Evolutionary conservation across 2,329 filamentous ascomycete species (phyloP).

Genomic region (Cordyceps tenuipes): DNA sequence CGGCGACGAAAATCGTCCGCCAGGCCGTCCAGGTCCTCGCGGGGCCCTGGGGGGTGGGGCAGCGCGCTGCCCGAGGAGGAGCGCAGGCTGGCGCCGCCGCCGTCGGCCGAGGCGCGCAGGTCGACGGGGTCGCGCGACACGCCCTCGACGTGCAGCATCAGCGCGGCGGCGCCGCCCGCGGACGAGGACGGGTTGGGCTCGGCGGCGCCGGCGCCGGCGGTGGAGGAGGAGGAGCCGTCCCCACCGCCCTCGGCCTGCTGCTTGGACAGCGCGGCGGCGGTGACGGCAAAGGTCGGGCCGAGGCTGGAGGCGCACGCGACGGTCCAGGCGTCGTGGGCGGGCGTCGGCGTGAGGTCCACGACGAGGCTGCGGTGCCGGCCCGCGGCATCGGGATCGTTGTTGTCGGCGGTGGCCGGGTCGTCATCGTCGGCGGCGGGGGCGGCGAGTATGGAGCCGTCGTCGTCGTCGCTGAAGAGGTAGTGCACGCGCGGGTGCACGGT

Average conservation of each 20-base stretch:
- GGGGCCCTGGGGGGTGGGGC: constrained; percentile 21
- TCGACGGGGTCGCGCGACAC: constrained; percentile 30
- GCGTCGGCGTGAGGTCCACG: constrained; percentile 42
- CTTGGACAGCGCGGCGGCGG: constrained; percentile 34
- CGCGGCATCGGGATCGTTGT: constrained; percentile 15
- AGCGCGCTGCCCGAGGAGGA: constrained; percentile 23
- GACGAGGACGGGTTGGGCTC: neutral
- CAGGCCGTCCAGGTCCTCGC: constrained; percentile 42
- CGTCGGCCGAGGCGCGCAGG: constrained; percentile 16
- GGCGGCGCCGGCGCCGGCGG: constrained; percentile 27
- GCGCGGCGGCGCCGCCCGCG: constrained; percentile 32
- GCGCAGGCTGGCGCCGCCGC: constrained; percentile 15
- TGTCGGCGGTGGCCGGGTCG: constrained; percentile 23
- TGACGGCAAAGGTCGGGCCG: constrained; percentile 62
- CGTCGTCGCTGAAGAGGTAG: constrained; percentile 91
- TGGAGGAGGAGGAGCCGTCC: constrained; percentile 23
- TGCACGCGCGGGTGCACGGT: constrained; percentile 80
- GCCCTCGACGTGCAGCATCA: constrained; percentile 29
- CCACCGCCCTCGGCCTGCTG: constrained; percentile 31
- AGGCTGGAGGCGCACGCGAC: constrained; percentile 66
- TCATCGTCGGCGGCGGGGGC: constrained; percentile 58
- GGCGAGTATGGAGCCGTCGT: constrained; percentile 71
- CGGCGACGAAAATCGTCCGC: constrained; percentile 49
- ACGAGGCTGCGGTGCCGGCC: constrained; percentile 40
- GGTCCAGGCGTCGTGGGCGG: constrained; percentile 34